Evolutionary conservation across 2,329 filamentous ascomycete genomes (phyloP).

Genomic region (Diaporthe batatas): DNA sequence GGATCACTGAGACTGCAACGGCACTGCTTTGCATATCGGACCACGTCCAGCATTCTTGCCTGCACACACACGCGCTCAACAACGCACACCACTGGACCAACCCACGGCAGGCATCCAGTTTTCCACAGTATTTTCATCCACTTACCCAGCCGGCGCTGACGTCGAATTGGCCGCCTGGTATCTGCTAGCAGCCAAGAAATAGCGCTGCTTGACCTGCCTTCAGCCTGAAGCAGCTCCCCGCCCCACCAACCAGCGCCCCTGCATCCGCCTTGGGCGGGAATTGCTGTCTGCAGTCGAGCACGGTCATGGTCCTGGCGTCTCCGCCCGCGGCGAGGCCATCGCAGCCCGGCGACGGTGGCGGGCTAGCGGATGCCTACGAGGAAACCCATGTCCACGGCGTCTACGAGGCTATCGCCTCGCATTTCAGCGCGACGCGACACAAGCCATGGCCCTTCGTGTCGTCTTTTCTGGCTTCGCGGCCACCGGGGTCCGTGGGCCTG

Average conservation of each 20-base stretch:
- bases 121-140: background rate
- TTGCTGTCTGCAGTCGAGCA: conserved; percentile 14
- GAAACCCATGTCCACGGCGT: conserved; percentile 89
- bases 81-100: conserved; percentile 13
- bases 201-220: conserved; percentile 5
- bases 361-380: conserved; percentile 76
- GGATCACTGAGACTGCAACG: conserved; percentile 29
- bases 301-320: conserved; percentile 34
- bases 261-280: conserved; percentile 1
- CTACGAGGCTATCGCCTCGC: conserved; percentile 87
- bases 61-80: conserved; percentile 5
- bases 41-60: conserved; percentile 27
- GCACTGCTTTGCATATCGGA: conserved; percentile 28
- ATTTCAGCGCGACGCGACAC: conserved; percentile 85
- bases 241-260: conserved; percentile 14
- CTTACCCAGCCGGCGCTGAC: conserved; percentile 10
- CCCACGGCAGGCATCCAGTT: background rate
- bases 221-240: conserved; percentile 23
- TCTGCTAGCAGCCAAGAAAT: conserved; percentile 2
- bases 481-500: conserved; percentile 81
- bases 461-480: conserved; percentile 76
- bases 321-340: conserved; percentile 45
- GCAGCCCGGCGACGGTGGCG: conserved; percentile 41
- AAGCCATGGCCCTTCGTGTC: conserved; percentile 95
- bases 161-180: conserved; percentile 17